Evolutionary conservation across 2,329 filamentous ascomycete genomes (phyloP).

Genomic region (Aspergillus sp.): DNA sequence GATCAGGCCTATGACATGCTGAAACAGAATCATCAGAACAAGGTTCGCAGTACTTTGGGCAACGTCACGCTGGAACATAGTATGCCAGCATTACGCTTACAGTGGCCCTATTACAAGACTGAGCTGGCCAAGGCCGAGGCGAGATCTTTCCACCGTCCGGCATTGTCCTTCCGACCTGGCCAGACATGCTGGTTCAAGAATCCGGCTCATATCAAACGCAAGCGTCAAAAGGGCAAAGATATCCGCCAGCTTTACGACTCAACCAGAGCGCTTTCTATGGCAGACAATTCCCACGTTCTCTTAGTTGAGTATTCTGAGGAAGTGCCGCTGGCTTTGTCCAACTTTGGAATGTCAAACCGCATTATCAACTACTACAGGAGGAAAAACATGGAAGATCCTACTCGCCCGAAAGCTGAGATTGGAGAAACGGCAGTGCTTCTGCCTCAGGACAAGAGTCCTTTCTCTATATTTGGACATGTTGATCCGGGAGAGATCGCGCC

Average conservation of each 20-base stretch:
- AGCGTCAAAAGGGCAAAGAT: slow-evolving; percentile 76
- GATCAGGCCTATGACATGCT: slow-evolving; percentile 93
- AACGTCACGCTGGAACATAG: slow-evolving; percentile 94
- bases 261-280: slow-evolving; percentile 79
- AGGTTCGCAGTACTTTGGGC: slow-evolving; percentile 87
- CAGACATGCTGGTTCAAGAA: slow-evolving; percentile 72
- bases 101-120: slow-evolving; percentile 95
- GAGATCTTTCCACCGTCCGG: slow-evolving; percentile 80
- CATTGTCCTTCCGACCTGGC: slow-evolving; percentile 69
- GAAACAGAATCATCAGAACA: slow-evolving; percentile 96
- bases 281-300: slow-evolving; percentile 83
- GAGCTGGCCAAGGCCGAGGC: slow-evolving; percentile 71
- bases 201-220: slow-evolving; percentile 73
- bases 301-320: slow-evolving; percentile 96
- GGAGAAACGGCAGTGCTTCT: slow-evolving; percentile 86
- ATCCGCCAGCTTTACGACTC: slow-evolving; percentile 75
- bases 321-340: slow-evolving; percentile 85
- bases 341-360: slow-evolving; percentile 95
- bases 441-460: slow-evolving; percentile 92
- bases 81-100: slow-evolving; percentile 83
- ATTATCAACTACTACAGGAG: slow-evolving; percentile 96
- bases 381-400: slow-evolving; percentile 73
- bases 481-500: slow-evolving; percentile 87
- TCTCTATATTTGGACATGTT: slow-evolving; percentile 91
- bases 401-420: slow-evolving; percentile 75